phyloP scores from a whole-genome alignment of 2,329 filamentous ascomycete species.

The Dothiorella sarmentorum region DNA sequence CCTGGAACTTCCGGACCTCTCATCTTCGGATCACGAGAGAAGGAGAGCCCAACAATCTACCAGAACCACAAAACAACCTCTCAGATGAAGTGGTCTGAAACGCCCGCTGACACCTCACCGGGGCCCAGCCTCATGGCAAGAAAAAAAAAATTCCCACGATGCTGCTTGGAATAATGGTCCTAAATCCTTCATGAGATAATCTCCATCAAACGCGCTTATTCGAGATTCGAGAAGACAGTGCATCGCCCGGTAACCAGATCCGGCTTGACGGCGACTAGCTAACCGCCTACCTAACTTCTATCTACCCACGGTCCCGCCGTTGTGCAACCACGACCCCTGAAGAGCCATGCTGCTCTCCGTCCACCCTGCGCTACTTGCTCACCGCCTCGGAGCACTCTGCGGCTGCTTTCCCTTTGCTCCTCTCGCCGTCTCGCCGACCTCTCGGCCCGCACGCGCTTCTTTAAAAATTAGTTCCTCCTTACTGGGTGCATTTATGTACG shows the following conservation, averaged over 20 bases:
- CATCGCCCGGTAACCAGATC: neutral
- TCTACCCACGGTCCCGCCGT: neutral
- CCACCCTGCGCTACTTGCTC: neutral
- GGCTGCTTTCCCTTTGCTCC: neutral
- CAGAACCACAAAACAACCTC: slow-evolving; percentile 10
- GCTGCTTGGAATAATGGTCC: neutral
- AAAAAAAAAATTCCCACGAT: no score
- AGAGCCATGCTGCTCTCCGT: neutral
- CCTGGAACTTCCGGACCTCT: no score
- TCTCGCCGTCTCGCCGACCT: neutral
- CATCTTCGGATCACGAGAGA: slow-evolving; percentile 8
- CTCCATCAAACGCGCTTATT: slow-evolving; percentile 7
- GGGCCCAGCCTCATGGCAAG: neutral
- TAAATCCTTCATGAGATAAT: neutral
- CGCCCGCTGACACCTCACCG: neutral
- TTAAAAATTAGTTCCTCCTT: slow-evolving; percentile 5
- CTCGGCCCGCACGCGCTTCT: neutral
- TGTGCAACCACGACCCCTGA: slow-evolving; percentile 11
- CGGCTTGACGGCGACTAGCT: neutral
- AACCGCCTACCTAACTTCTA: neutral
- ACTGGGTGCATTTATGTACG: no score
- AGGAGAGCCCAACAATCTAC: neutral
- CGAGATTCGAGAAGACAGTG: neutral
- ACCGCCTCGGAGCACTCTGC: neutral
- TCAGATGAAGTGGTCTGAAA: slow-evolving; percentile 1